phyloP scores from a whole-genome alignment of 2,329 filamentous ascomycete species.

The Aspergillus neoniger region DNA sequence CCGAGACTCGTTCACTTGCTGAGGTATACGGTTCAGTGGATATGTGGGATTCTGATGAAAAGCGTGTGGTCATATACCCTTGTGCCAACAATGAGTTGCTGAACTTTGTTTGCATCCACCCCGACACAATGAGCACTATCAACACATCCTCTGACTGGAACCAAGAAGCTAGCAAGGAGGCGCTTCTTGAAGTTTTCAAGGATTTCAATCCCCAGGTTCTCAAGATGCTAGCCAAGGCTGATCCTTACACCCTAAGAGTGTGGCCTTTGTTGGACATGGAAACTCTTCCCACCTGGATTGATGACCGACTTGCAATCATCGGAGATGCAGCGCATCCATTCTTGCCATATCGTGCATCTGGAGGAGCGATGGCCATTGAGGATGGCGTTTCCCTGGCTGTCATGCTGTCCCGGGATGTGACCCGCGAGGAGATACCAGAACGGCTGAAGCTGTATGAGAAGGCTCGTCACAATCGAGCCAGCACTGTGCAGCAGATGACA shows the following conservation, averaged over 20 bases:
- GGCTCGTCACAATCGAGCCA: conserved; percentile 59
- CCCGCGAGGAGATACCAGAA: conserved; percentile 51
- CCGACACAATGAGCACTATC: conserved; percentile 36
- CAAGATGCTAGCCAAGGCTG: conserved; percentile 42
- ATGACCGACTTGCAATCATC: conserved; percentile 57
- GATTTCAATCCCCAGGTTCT: conserved; percentile 48
- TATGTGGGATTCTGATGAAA: conserved; percentile 49
- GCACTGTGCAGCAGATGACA: conserved; percentile 58
- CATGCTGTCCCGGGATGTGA: conserved; percentile 54
- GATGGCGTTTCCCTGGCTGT: conserved; percentile 63
- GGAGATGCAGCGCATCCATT: conserved; percentile 72
- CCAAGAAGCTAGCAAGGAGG: conserved; percentile 28
- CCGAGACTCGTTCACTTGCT: conserved; percentile 41
- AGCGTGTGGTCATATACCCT: conserved; percentile 52
- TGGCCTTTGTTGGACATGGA: conserved; percentile 67
- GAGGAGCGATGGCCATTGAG: conserved; percentile 66
- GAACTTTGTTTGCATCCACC: conserved; percentile 58
- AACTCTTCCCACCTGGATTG: conserved; percentile 57
- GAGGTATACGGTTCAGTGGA: conserved; percentile 42
- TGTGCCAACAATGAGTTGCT: conserved; percentile 50
- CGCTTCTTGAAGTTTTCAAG: conserved; percentile 30
- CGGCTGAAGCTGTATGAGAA: conserved; percentile 62
- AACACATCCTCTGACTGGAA: conserved; percentile 43
- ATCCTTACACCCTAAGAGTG: conserved; percentile 52
- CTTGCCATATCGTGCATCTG: conserved; percentile 64